These are phyloP conservation scores for Cocos nucifera DNA, from an alignment of 176 grass and related monocot genomes.

Conservation along the genomic window DNA sequence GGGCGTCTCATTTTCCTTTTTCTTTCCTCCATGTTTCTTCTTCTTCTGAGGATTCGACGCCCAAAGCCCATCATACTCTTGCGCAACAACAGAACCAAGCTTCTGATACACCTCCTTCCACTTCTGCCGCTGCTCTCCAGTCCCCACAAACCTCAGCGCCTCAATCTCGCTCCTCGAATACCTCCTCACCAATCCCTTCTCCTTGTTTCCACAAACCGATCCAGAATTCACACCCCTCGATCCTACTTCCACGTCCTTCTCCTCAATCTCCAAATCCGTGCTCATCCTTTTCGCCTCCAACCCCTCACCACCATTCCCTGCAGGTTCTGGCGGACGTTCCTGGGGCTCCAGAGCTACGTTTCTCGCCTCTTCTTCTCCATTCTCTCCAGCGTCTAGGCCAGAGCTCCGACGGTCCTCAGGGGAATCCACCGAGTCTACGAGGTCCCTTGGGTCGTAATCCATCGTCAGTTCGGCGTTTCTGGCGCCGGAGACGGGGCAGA, in stretches of 20 bases:
- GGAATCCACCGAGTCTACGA: no score
- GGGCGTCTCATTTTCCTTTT: constrained; percentile 5
- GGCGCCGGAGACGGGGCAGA: not conserved
- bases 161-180: constrained; percentile 43
- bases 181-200: not conserved
- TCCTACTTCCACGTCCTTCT: not conserved
- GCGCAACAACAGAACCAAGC: constrained; percentile 30
- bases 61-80: constrained; percentile 41
- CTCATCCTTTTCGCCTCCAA: no score
- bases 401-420: not conserved
- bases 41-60: constrained; percentile 2
- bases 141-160: constrained; percentile 20
- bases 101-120: constrained; percentile 45
- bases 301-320: no score
- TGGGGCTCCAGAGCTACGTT: no score
- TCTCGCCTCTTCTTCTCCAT: no score
- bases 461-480: not conserved
- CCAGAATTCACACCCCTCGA: not conserved
- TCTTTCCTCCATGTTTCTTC: constrained; percentile 22
- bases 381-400: not conserved
- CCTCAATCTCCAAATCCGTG: no score
- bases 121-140: constrained; percentile 23
- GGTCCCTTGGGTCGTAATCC: not conserved
- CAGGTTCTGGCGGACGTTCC: no score
- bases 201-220: no score